Evolutionary conservation across 192 early-diverging fungal genomes (phyloP).

Genomic region (Entomortierella chlamydospora): DNA sequence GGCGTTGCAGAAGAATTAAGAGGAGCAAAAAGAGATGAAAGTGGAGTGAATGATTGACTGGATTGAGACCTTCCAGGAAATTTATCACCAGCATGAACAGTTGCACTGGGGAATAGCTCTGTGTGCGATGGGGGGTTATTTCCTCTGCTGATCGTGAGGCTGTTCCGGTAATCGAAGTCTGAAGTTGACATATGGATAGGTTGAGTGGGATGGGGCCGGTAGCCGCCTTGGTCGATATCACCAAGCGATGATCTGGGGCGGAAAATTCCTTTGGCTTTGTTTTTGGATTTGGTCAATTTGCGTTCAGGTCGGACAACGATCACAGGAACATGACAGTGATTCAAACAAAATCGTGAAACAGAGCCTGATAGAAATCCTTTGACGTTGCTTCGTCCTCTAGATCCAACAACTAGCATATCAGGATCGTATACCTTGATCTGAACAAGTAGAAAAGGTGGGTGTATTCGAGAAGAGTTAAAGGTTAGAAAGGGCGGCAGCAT

Average conservation of each 20-base stretch:
- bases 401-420: slow-evolving; percentile 77
- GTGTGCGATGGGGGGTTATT: neutral
- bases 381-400: slow-evolving; percentile 72
- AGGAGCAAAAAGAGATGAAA: slow-evolving; percentile 28
- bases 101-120: slow-evolving; percentile 25
- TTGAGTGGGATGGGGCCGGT: slow-evolving; percentile 28
- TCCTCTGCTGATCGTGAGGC: neutral
- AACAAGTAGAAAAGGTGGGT: neutral
- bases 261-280: slow-evolving; percentile 50
- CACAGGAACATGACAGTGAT: slow-evolving; percentile 76
- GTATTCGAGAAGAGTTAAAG: neutral
- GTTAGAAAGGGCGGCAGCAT: too few species aligned
- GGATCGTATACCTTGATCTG: slow-evolving; percentile 70
- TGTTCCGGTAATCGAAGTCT: slow-evolving; percentile 25
- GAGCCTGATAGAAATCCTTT: slow-evolving; percentile 78
- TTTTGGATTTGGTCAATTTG: slow-evolving; percentile 53
- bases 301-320: slow-evolving; percentile 71
- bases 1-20: neutral
- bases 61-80: slow-evolving; percentile 15
- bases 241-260: slow-evolving; percentile 26
- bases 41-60: slow-evolving; percentile 4
- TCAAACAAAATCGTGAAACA: slow-evolving; percentile 75
- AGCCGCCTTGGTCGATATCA: neutral
- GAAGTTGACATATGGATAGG: slow-evolving; percentile 27
- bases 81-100: slow-evolving; percentile 25